Base-by-base conservation (phyloP, 2,329 filamentous ascomycete species). In the Mariannaea elegans region DNA sequence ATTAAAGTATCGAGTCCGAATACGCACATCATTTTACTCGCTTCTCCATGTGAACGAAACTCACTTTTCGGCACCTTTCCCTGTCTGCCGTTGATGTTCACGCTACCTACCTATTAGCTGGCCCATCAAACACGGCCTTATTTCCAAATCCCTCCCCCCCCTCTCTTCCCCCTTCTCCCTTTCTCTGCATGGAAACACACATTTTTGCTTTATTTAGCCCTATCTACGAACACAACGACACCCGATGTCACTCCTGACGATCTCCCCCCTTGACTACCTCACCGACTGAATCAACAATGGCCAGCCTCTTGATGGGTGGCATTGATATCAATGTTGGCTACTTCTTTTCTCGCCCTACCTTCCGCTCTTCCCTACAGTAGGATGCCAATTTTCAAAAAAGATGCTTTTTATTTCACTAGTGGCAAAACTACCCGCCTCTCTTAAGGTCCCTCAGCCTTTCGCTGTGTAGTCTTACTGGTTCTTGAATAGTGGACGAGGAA, bases 351-450 rank as follows among this genome's bases (percentile, higher is more conserved):
- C 21, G 46, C 21, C 41, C 41, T 38, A 14, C 16, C 29, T 27
- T 52, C 18, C 41, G n/a, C 31, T 47, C 18, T 36, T 44, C n/a
- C n/a, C n/a, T n/a, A n/a, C n/a, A n/a, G n/a, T n/a, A n/a, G n/a
- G n/a, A n/a, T n/a, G n/a, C n/a, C n/a, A n/a, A n/a, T n/a, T n/a
- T n/a, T n/a, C n/a, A 21, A 19, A 49, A 53, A 29, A 36, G 41
- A 51, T 47, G 24, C 44, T 34, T 32, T 23, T 9, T 24, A 34
- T 36, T 52, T 59, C 34, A 44, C 56, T 59, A 50, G 56, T 55
- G 56, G 56, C 56, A 59, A 55, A 34, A 32, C 48, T 47, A 58
- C 29, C 45, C 49, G 38, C 5, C 45, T 47, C 31, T 23, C 18
- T 27, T 7, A 39, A 49, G 49, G 31, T 39, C 34, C 19, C 29